These are phyloP conservation scores for Lomentospora prolificans DNA, from an alignment of 2,329 filamentous ascomycete species.

Conservation along the genomic window DNA sequence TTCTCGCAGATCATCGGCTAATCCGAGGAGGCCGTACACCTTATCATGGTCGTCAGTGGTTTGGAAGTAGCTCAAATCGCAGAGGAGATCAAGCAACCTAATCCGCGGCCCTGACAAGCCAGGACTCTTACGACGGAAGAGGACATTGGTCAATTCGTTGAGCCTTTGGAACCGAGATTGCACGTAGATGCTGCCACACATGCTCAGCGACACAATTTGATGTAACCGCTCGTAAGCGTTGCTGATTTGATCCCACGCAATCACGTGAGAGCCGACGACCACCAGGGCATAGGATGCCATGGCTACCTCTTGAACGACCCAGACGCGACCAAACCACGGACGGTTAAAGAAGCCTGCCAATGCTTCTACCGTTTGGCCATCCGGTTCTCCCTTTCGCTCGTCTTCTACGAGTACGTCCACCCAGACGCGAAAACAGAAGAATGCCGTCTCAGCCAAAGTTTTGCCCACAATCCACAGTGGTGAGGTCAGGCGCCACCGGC, in stretches of 20 bases:
- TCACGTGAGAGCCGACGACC: not conserved
- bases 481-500: not conserved
- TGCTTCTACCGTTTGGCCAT: not conserved
- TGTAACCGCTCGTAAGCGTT: not conserved
- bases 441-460: not conserved
- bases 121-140: not conserved
- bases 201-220: not conserved
- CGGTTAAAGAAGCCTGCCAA: not conserved
- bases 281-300: not conserved
- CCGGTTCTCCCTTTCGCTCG: not conserved
- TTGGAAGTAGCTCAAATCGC: not conserved
- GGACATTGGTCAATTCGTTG: not conserved
- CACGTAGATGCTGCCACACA: not conserved
- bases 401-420: not conserved
- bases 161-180: not conserved
- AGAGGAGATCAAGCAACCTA: not conserved
- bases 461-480: not conserved
- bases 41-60: not conserved
- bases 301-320: not conserved
- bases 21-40: not conserved
- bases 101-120: not conserved
- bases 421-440: not conserved
- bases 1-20: slow-evolving; percentile 21
- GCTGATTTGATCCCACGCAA: not conserved
- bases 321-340: not conserved